Evolutionary conservation across 2,329 filamentous ascomycete species (phyloP).

Genomic region (Fusarium nematophilum): DNA sequence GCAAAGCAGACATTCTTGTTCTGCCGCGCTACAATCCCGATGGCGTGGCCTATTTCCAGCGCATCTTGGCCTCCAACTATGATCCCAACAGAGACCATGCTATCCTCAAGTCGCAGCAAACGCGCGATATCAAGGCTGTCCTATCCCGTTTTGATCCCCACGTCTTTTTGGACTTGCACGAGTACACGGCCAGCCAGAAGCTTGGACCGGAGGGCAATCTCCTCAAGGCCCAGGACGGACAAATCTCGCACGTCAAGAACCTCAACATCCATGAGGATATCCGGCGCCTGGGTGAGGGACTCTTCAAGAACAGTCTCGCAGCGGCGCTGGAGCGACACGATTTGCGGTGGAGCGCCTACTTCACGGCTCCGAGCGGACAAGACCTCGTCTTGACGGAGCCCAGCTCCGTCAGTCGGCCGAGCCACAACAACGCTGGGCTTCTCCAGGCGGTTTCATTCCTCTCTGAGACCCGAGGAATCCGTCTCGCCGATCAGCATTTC

Average conservation of each 20-base stretch:
- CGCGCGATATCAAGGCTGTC: constrained; percentile 43
- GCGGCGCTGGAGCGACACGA: constrained; percentile 37
- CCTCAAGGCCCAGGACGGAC: background rate
- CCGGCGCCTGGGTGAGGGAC: constrained; percentile 36
- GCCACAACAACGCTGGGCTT: constrained; percentile 37
- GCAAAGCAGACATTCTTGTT: constrained; percentile 42
- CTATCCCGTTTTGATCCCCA: constrained; percentile 38
- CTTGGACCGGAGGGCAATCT: too few relatives aligned
- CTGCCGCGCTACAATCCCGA: constrained; percentile 46
- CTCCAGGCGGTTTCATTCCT: constrained; percentile 43
- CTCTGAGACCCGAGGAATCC: constrained; percentile 43
- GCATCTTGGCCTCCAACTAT: constrained; percentile 41
- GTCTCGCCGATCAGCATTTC: constrained; percentile 42
- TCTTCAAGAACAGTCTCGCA: constrained; percentile 39
- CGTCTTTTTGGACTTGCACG: constrained; percentile 44
- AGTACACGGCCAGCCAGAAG: constrained; percentile 31
- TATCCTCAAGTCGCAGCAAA: constrained; percentile 43
- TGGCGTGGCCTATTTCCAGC: constrained; percentile 46
- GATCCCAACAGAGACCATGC: constrained; percentile 47
- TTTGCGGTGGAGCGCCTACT: constrained; percentile 40
- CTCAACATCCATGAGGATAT: constrained; percentile 44
- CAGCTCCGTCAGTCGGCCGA: constrained; percentile 37
- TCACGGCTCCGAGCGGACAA: constrained; percentile 18
- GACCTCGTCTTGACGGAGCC: constrained; percentile 38
- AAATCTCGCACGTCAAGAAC: constrained; percentile 43